Percentiles rank a stretch among this genome's conserved stretches.
These are phyloP conservation scores for Boletellus deceptivus DNA, from an alignment of 1,284 basidiomycete species.

Conservation along the genomic window DNA sequence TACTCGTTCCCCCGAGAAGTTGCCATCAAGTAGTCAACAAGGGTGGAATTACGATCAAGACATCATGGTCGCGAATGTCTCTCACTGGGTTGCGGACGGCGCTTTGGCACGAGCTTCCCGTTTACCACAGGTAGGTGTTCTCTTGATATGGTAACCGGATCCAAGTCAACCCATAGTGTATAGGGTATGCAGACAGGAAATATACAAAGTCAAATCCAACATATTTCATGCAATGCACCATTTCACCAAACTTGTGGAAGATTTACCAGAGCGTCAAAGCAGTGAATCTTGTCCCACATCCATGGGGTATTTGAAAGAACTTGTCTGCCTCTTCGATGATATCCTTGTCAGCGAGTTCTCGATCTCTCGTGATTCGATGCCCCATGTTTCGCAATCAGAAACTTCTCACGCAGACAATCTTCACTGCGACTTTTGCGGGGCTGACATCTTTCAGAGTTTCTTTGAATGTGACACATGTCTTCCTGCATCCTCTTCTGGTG, in stretches of 20 bases:
- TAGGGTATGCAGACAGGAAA: constrained; percentile 75
- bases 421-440: constrained; percentile 73
- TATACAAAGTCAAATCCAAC: constrained; percentile 65
- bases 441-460: constrained; percentile 75
- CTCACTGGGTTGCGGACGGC: constrained; percentile 54
- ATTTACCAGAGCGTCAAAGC: not conserved
- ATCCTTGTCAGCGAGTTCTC: constrained; percentile 58
- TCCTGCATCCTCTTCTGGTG: constrained; percentile 13
- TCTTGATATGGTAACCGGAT: not conserved
- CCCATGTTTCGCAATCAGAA: constrained; percentile 24
- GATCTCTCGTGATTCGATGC: constrained; percentile 33
- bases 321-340: constrained; percentile 55
- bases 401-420: constrained; percentile 31
- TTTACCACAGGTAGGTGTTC: constrained; percentile 64
- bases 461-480: constrained; percentile 60
- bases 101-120: constrained; percentile 66
- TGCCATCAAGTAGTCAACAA: constrained; percentile 77
- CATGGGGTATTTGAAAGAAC: constrained; percentile 22
- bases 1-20: constrained; percentile 74
- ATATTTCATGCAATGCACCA: constrained; percentile 53
- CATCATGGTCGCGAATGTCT: constrained; percentile 80
- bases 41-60: constrained; percentile 75
- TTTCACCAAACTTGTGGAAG: constrained; percentile 35
- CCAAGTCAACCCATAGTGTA: constrained; percentile 9
- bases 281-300: not conserved